phyloP scores from a whole-genome alignment of 306 rosid genomes.

The Dalbergia cultrata region DNA sequence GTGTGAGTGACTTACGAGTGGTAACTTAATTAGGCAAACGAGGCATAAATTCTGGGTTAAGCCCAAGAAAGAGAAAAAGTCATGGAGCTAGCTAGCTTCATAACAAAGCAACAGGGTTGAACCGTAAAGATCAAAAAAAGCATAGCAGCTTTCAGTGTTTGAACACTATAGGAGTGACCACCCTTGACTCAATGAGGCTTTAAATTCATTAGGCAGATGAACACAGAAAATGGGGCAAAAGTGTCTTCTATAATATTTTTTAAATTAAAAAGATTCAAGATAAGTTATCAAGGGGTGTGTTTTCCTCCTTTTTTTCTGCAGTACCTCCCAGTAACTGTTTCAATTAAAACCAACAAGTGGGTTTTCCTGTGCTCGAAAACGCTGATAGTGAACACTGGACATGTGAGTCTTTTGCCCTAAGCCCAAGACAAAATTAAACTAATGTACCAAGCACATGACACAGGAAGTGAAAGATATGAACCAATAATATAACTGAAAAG shows the following conservation, averaged over 20 bases:
- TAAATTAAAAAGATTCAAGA: slow-evolving; percentile 16
- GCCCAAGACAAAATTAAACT: slow-evolving; percentile 35
- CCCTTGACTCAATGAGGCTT: slow-evolving; percentile 27
- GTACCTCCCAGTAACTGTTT: not conserved
- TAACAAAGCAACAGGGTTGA: slow-evolving; percentile 31
- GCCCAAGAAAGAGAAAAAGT: not conserved
- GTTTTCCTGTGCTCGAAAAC: slow-evolving; percentile 34
- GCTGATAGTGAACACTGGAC: slow-evolving; percentile 31
- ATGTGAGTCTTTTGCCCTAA: slow-evolving; percentile 46
- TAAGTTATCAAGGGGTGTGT: slow-evolving; percentile 4
- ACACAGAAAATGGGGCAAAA: slow-evolving; percentile 14
- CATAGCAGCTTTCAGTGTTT: slow-evolving; percentile 22
- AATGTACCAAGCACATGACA: slow-evolving; percentile 47
- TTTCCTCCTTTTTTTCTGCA: slow-evolving; percentile 13
- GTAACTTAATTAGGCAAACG: slow-evolving; percentile 10
- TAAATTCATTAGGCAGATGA: slow-evolving; percentile 3
- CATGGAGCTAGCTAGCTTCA: slow-evolving; percentile 16
- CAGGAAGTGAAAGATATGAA: not conserved
- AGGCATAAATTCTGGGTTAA: slow-evolving; percentile 35
- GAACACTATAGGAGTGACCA: slow-evolving; percentile 22
- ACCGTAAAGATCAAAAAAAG: not conserved
- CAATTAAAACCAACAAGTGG: slow-evolving; percentile 29
- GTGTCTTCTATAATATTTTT: slow-evolving; percentile 13
- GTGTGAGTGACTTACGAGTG: not conserved
- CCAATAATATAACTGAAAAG: slow-evolving; percentile 35